Evolutionary conservation across 352 stramenopile species (phyloP), one percentile per base, ranked within the genome.

Genomic region (Phytophthora tentaculata): DNA sequence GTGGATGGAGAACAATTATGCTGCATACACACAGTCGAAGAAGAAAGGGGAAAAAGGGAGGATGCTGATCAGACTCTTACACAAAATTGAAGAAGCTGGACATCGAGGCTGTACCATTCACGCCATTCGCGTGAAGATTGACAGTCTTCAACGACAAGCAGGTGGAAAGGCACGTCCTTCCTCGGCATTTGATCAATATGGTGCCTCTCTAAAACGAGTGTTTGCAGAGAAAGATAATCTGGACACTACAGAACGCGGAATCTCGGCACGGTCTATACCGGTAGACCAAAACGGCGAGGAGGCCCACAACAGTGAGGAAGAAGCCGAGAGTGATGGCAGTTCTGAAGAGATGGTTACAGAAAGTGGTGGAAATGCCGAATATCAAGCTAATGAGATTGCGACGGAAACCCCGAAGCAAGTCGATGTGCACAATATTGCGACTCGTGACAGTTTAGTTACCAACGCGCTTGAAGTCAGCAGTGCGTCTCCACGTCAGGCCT

Each of bases 111-210:
- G 67, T 32, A 67, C 67, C 24, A 71, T 75, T 24, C 67, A 75
- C 26, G 67, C 62, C 10, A 71, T 75, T 23, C 67, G 67, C 43
- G 67, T 71, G 32, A 75, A 75, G 55, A 71, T 75, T 49, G 67
- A 75, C 52, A 75, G 67, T 50, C 41, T 75, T 35, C 67, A 75
- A 63, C 56, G 67, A 17, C 67, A 75, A 57, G 62, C 53, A 17
- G 62, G 56, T 23, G 67, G 67, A 5, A 71, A 61, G 51, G 55
- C 64, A 17, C 56, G 62, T 16, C 67, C 61, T 14, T 75, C 67
- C 1, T 64, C 56, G 10, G 67, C 67, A 1, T 75, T 75, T 52
- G 56, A 75, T 10, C 61, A 64, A 29, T 75, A 61, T 8, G 52
- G 67, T n/a, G 19, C 52, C 3, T 44, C 45, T 16, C 62, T 75